A percentile compares a stretch with the other conserved stretches of the same genome.
These are phyloP conservation scores for Hibiscus syriacus DNA, from an alignment of 345 rosid genomes.

Conservation along the genomic window DNA sequence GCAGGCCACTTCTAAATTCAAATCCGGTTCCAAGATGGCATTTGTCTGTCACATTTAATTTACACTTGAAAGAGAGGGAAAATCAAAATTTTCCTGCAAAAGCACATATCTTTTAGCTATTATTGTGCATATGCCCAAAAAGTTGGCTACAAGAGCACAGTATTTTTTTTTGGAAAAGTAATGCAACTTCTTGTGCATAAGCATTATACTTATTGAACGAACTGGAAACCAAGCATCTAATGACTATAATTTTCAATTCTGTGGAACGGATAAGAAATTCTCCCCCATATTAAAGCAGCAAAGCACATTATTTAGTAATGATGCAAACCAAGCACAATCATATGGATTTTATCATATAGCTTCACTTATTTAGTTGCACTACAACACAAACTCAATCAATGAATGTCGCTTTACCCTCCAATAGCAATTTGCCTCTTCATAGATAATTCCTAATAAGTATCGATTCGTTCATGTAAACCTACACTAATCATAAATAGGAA, in stretches of 20 bases:
- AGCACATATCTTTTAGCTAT: background rate
- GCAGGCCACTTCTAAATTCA: background rate
- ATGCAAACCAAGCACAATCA: too few species aligned
- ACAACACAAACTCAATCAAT: background rate
- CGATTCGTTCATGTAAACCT: background rate
- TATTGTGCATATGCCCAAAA: background rate
- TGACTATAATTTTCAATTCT: background rate
- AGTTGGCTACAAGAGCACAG: background rate
- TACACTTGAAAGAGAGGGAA: background rate
- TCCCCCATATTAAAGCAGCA: constrained; percentile 1
- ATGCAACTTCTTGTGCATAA: background rate
- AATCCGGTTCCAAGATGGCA: background rate
- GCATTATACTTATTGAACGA: background rate
- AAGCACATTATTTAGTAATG: background rate
- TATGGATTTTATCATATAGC: too few species aligned
- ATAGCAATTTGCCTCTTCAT: background rate
- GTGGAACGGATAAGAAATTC: background rate
- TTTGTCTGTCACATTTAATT: background rate
- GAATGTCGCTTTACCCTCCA: background rate
- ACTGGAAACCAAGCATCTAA: background rate
- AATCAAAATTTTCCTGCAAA: background rate
- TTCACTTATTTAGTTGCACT: background rate
- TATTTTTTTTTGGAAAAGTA: background rate
- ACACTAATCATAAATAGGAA: background rate
- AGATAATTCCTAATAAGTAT: background rate